phyloP scores from a whole-genome alignment of 1,284 basidiomycete genomes.

The Cryptococcus depauperatus region DNA sequence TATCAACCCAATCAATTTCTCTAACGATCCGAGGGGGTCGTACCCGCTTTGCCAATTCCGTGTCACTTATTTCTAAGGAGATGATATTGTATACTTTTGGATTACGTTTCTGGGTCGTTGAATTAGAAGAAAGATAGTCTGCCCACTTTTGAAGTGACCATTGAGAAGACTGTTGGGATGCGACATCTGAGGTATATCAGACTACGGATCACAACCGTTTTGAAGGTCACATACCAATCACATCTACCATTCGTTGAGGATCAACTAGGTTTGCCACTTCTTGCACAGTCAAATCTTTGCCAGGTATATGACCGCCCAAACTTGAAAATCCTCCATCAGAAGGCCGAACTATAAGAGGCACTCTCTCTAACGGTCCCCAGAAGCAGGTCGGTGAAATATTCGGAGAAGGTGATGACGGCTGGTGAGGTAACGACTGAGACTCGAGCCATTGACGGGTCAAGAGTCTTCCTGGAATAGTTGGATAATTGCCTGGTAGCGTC shows the following conservation, averaged over 20 bases:
- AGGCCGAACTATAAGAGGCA: slow-evolving; percentile 36
- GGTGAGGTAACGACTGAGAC: not conserved
- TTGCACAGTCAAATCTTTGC: slow-evolving; percentile 42
- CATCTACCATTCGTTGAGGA: slow-evolving; percentile 67
- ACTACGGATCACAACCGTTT: not conserved
- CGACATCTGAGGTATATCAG: slow-evolving; percentile 55
- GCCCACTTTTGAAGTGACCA: slow-evolving; percentile 91
- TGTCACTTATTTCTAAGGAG: slow-evolving; percentile 74
- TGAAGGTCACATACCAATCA: slow-evolving; percentile 61
- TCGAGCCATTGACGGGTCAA: slow-evolving; percentile 16
- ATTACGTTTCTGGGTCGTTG: slow-evolving; percentile 9
- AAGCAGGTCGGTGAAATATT: slow-evolving; percentile 28
- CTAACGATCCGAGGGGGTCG: slow-evolving; percentile 74
- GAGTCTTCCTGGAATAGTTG: slow-evolving; percentile 9
- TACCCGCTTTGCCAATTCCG: slow-evolving; percentile 64
- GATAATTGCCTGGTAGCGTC: slow-evolving; percentile 7
- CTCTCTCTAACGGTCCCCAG: slow-evolving; percentile 34
- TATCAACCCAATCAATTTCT: slow-evolving; percentile 94
- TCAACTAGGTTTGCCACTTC: slow-evolving; percentile 76
- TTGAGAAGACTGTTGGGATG: slow-evolving; percentile 64
- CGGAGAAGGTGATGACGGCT: not conserved
- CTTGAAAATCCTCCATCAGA: slow-evolving; percentile 37
- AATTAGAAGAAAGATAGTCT: slow-evolving; percentile 56
- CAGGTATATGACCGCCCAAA: slow-evolving; percentile 41
- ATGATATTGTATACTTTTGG: slow-evolving; percentile 88